A percentile compares a stretch with the other conserved stretches of the same genome.
These are phyloP conservation scores for Penicillium bialowiezense DNA, from an alignment of 495 filamentous ascomycete genomes.

Conservation along the genomic window DNA sequence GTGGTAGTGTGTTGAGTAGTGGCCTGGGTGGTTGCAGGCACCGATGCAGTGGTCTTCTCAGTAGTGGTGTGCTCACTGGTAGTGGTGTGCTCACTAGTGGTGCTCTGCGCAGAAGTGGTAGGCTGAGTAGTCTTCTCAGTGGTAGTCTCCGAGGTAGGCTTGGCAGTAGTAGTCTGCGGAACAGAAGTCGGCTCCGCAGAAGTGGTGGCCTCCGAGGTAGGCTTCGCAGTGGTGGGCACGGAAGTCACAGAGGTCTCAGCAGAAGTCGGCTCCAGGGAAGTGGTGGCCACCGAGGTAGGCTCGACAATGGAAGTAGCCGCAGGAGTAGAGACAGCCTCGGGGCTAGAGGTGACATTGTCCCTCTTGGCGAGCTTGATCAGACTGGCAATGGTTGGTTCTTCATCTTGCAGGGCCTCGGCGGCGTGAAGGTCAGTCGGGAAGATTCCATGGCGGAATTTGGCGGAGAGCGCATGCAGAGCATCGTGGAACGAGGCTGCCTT, in stretches of 20 bases:
- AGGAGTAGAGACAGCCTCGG: slow-evolving; percentile 9
- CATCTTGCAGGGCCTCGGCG: slow-evolving; percentile 45
- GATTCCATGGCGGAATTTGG: slow-evolving; percentile 52
- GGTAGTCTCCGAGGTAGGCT: slow-evolving; percentile 1
- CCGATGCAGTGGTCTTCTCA: slow-evolving; percentile 2
- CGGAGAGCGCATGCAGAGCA: slow-evolving; percentile 46
- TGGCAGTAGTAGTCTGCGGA: slow-evolving; percentile 2
- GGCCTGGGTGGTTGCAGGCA: slow-evolving; percentile 13
- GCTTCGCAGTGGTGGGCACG: background rate
- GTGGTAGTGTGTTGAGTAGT: slow-evolving; percentile 14
- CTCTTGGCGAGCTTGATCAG: slow-evolving; percentile 44
- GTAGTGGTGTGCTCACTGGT: slow-evolving; percentile 7
- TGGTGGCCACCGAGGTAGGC: slow-evolving; percentile 9
- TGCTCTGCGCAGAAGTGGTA: slow-evolving; percentile 1
- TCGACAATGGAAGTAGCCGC: slow-evolving; percentile 12
- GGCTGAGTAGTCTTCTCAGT: slow-evolving; percentile 5
- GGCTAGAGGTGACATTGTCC: slow-evolving; percentile 28
- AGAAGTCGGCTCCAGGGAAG: slow-evolving; percentile 11
- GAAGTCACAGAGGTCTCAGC: no score
- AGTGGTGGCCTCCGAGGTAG: slow-evolving; percentile 7
- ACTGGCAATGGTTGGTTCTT: slow-evolving; percentile 43
- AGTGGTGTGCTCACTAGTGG: slow-evolving; percentile 1
- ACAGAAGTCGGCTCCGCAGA: slow-evolving; percentile 1
- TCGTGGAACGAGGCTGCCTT: slow-evolving; percentile 44
- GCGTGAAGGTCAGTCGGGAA: slow-evolving; percentile 45